Conservation (phyloP, 1,284 basidiomycete genomes). For the Cutaneotrichosporon mucoides region DNA sequence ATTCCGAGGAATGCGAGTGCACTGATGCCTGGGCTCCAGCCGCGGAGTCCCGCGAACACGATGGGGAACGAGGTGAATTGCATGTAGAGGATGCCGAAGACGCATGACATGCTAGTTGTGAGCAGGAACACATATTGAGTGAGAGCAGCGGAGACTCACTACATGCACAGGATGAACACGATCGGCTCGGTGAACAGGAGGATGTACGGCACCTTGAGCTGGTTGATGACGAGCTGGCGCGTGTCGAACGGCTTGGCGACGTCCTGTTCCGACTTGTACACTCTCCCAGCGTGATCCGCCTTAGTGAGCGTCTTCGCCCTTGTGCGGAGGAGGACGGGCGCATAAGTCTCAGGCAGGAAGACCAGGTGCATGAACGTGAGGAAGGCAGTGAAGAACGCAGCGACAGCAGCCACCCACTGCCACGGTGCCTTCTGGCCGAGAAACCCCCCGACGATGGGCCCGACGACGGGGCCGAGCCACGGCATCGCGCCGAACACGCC, state of each 20-base stretch:
- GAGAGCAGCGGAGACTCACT: slow-evolving; percentile 22
- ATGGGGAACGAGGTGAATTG: slow-evolving; percentile 50
- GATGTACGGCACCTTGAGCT: slow-evolving; percentile 51
- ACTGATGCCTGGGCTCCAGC: slow-evolving; percentile 51
- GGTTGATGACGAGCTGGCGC: slow-evolving; percentile 32
- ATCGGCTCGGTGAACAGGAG: slow-evolving; percentile 64
- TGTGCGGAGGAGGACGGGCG: slow-evolving; percentile 42
- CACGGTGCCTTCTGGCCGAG: slow-evolving; percentile 26
- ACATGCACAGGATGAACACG: slow-evolving; percentile 57
- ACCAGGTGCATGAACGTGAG: slow-evolving; percentile 32
- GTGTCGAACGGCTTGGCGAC: slow-evolving; percentile 36
- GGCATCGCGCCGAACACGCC: slow-evolving; percentile 54
- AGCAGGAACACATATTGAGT: background rate
- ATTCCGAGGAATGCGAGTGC: slow-evolving; percentile 64
- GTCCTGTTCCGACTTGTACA: slow-evolving; percentile 44
- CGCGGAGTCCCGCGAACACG: slow-evolving; percentile 28
- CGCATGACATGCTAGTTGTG: slow-evolving; percentile 17
- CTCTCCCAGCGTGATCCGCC: slow-evolving; percentile 22
- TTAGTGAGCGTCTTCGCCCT: slow-evolving; percentile 35
- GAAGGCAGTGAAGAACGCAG: slow-evolving; percentile 52
- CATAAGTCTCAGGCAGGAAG: slow-evolving; percentile 48
- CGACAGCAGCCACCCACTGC: slow-evolving; percentile 61
- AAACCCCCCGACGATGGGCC: slow-evolving; percentile 15
- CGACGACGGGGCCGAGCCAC: slow-evolving; percentile 42
- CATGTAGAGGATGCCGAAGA: slow-evolving; percentile 35